These are phyloP conservation scores for Zymoseptoria brevis DNA, from an alignment of 2,329 filamentous ascomycete genomes.

Conservation along the genomic window DNA sequence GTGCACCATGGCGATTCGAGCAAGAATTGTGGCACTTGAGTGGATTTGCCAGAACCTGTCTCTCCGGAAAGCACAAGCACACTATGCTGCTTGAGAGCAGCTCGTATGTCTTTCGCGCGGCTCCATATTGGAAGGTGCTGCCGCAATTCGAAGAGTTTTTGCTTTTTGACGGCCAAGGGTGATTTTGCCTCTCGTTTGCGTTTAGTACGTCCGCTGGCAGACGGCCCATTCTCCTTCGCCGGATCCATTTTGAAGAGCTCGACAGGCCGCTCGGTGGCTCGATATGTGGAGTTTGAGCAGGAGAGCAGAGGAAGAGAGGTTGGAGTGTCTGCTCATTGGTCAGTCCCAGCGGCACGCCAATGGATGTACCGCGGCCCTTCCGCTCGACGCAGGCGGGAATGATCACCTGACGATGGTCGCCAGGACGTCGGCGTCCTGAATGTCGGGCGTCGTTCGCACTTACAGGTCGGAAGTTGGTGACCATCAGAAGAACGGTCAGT, in stretches of 20 bases:
- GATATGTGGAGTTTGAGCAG: too few relatives aligned
- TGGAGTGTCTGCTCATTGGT: neutral
- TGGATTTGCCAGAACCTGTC: conserved; percentile 94
- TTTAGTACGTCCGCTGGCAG: neutral
- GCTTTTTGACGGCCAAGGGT: conserved; percentile 13
- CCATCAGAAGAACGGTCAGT: too few relatives aligned
- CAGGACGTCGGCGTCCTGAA: too few relatives aligned
- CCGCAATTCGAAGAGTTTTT: conserved; percentile 35
- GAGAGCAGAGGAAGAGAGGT: too few relatives aligned
- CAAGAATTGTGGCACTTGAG: conserved; percentile 89
- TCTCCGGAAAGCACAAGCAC: conserved; percentile 84
- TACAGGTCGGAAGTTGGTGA: too few relatives aligned
- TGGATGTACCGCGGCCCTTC: neutral
- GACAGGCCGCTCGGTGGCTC: too few relatives aligned
- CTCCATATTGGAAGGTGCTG: conserved; percentile 74
- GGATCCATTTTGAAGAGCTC: neutral
- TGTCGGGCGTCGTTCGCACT: too few relatives aligned
- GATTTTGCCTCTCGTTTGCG: neutral
- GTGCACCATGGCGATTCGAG: conserved; percentile 72
- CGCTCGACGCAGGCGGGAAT: neutral
- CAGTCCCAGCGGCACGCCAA: neutral
- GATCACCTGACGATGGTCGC: neutral
- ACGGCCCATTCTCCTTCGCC: neutral
- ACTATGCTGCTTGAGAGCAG: conserved; percentile 52
- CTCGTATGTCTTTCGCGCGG: conserved; percentile 61